phyloP scores from a whole-genome alignment of 2,329 filamentous ascomycete genomes.

The Neoarthrinium moseri region DNA sequence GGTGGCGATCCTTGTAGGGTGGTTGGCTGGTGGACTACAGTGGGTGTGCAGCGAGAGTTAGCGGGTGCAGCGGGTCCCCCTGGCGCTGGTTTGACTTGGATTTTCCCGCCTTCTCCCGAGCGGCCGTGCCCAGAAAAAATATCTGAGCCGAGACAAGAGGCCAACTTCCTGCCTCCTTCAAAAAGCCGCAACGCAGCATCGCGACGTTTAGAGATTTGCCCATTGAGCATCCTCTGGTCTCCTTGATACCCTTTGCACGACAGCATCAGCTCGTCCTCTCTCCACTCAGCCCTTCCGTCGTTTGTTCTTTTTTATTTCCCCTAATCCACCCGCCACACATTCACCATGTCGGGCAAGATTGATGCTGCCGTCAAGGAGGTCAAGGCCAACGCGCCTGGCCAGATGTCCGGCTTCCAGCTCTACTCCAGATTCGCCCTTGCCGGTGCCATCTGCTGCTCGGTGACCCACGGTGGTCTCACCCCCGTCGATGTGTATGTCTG shows the following conservation, averaged over 20 bases:
- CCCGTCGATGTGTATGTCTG: constrained; percentile 97
- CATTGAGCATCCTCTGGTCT: constrained; percentile 13
- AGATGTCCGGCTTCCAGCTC: constrained; percentile 45
- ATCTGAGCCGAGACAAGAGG: constrained; percentile 1
- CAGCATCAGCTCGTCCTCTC: constrained; percentile 15
- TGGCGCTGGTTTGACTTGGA: not conserved
- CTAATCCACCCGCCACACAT: constrained; percentile 9
- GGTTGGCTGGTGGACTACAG: not conserved
- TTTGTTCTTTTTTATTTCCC: constrained; percentile 8
- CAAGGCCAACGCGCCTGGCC: constrained; percentile 22
- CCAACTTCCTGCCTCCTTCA: constrained; percentile 17
- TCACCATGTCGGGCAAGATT: constrained; percentile 22
- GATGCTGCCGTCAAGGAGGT: constrained; percentile 20
- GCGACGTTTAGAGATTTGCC: constrained; percentile 10
- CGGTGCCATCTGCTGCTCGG: constrained; percentile 94
- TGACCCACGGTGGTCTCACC: constrained; percentile 95
- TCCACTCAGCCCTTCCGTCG: constrained; percentile 20
- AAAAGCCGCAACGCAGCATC: constrained; percentile 21
- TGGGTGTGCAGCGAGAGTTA: not conserved
- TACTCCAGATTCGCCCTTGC: constrained; percentile 97
- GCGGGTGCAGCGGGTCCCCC: too few species aligned
- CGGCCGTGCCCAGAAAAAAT: constrained; percentile 4
- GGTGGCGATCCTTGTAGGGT: not conserved
- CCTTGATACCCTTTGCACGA: constrained; percentile 11
- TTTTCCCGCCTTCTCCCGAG: constrained; percentile 9